Evolutionary conservation across 2,329 filamentous ascomycete species (phyloP), one percentile per base, ranked within the genome.

Genomic region (Lithohypha guttulata): DNA sequence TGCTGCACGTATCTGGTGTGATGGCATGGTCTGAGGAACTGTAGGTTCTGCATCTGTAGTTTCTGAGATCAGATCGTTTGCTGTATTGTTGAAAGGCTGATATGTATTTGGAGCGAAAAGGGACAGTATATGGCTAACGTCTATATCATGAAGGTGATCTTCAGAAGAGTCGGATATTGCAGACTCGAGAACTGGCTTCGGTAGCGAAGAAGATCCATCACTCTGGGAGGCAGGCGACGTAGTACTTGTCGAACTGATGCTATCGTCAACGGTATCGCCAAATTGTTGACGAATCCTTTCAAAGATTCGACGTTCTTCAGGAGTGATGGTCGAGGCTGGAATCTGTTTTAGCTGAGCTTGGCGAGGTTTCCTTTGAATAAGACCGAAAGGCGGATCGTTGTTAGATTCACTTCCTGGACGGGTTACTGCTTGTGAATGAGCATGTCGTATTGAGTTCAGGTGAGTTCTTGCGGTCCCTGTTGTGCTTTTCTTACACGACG

Each of bases 231-330:
- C 26, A 14, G 5, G 25, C 20, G 23, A n/a, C n/a, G 23, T 25
- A 25, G 7, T 25, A 8, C 11, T n/a, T 28, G n/a, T 4, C n/a
- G 23, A 25, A 10, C 13, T 41, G 30, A 28, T 42, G 34, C 17
- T 38, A 32, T n/a, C 39, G 31, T 42, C 41, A 31, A 17, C 42
- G 30, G 19, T 35, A 20, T 22, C 38, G 40, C 20, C 46, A 36
- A 39, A 39, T 7, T 28, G 20, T 27, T 9, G 19, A 9, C 18
- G 30, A 15, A 50, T 45, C 9, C 41, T 41, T 29, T 48, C 42
- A 36, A 51, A 51, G 15, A 44, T 42, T 22, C 35, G 36, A 6
- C 45, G 45, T 36, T 51, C 48, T 15, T 34, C 41, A 2, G 42
- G 29, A 13, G 48, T 51, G 19, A 51, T 43, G 19, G 46, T 51